A percentile compares a stretch with the other conserved stretches of the same genome.
These are phyloP conservation scores for Suhomyces maxii DNA, from an alignment of 1,139 yeast species.

Conservation along the genomic window DNA sequence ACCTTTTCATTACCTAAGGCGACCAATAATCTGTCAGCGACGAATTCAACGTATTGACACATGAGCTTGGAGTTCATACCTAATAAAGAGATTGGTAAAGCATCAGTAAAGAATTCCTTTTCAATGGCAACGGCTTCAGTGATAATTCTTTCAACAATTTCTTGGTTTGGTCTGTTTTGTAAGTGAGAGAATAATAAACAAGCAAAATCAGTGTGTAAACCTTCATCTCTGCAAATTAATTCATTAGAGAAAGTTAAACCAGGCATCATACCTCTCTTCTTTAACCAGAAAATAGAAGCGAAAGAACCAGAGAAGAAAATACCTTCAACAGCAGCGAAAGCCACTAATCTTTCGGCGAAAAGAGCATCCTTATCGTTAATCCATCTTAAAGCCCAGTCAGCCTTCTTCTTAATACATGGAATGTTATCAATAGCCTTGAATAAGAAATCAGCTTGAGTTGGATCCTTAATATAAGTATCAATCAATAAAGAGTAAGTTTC, in stretches of 20 bases:
- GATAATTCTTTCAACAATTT: conserved; percentile 79
- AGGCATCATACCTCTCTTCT: conserved; percentile 98
- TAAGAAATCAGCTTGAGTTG: conserved; percentile 82
- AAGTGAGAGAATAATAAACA: conserved; percentile 92
- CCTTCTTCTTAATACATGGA: conserved; percentile 93
- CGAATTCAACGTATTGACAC: conserved; percentile 97
- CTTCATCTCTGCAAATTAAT: conserved; percentile 97
- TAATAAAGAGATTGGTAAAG: conserved; percentile 84
- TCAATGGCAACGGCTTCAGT: conserved; percentile 95
- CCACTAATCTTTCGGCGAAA: conserved; percentile 93
- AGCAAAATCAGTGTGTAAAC: conserved; percentile 97
- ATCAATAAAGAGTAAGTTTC: conserved; percentile 94
- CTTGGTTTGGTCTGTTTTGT: conserved; percentile 79
- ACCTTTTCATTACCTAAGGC: conserved; percentile 88
- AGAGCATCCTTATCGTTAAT: conserved; percentile 82
- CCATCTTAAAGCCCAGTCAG: conserved; percentile 98
- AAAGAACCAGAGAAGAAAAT: conserved; percentile 97
- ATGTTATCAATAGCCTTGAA: conserved; percentile 93
- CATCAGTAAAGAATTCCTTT: conserved; percentile 90
- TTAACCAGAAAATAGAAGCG: conserved; percentile 97
- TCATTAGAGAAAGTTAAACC: conserved; percentile 97
- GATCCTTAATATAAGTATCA: conserved; percentile 94
- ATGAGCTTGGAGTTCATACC: conserved; percentile 92
- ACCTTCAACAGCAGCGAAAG: conserved; percentile 99
- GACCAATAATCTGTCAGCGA: conserved; percentile 89